Evolutionary conservation across 192 early-diverging fungal species (phyloP).

Genomic region (Phlyctochytrium arcticum): DNA sequence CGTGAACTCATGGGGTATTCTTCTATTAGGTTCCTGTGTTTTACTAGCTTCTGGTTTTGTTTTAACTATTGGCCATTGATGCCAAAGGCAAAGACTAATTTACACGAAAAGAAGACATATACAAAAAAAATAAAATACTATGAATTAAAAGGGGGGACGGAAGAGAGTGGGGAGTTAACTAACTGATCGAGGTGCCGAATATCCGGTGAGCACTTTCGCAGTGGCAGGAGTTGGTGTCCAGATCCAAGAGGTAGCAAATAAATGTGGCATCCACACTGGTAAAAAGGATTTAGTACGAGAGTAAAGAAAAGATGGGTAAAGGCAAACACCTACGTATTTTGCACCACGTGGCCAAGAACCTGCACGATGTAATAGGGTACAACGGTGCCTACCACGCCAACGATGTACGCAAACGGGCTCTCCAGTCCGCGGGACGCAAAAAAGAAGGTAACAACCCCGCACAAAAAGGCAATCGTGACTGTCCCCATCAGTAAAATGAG

Average conservation of each 20-base stretch:
- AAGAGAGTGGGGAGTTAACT: too few relatives aligned
- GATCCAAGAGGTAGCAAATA: slow-evolving; percentile 75
- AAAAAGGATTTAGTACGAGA: not conserved
- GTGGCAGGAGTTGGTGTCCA: slow-evolving; percentile 53
- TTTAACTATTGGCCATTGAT: slow-evolving; percentile 12
- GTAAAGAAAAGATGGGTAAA: not conserved
- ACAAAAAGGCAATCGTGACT: slow-evolving; percentile 47
- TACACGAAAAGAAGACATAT: too few relatives aligned
- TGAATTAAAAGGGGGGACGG: too few relatives aligned
- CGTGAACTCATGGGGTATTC: slow-evolving; percentile 21
- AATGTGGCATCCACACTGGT: slow-evolving; percentile 71
- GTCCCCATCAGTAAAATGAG: slow-evolving; percentile 58
- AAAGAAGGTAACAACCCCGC: slow-evolving; percentile 59
- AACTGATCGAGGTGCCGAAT: slow-evolving; percentile 16
- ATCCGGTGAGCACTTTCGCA: slow-evolving; percentile 42
- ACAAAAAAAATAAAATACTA: too few relatives aligned
- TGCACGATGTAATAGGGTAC: slow-evolving; percentile 51
- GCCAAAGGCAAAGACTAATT: too few relatives aligned
- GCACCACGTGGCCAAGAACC: slow-evolving; percentile 66
- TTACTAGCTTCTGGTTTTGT: slow-evolving; percentile 27
- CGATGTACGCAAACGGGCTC: slow-evolving; percentile 61
- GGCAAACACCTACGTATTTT: slow-evolving; percentile 61
- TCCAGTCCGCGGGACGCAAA: slow-evolving; percentile 19
- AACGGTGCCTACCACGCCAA: slow-evolving; percentile 35
- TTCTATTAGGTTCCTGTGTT: slow-evolving; percentile 19